Evolutionary conservation across 2,329 filamentous ascomycete genomes (phyloP), one percentile per base, ranked within the genome.

Genomic region (Phialemoniopsis sp.): DNA sequence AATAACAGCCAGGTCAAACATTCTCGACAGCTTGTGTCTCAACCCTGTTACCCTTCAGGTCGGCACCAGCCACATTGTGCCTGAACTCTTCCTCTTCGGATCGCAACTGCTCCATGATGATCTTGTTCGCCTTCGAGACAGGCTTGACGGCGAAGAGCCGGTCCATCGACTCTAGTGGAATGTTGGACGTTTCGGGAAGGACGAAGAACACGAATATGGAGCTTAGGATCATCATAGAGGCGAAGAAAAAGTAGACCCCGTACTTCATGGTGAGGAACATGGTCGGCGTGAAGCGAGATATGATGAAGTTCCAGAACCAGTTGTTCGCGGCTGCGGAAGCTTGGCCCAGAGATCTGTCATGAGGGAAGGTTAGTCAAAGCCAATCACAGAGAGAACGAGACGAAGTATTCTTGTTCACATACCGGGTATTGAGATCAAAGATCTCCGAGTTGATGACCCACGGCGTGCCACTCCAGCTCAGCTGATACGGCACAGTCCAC

Each of bases 261-360:
- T 76, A 84, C 13, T 64, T 62, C 68, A 76, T 73, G 8, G 64
- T 59, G 16, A 64, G 54, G 47, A 80, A 76, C 78, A 85, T 85
- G 46, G 82, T 76, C 18, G 74, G 79, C 0, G 79, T 86, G 64
- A 83, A 86, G 10, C 81, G 71, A 1, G 72, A 73, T 47, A 87
- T 75, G 54, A 87, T 70, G 57, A 87, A 86, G 58, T 86, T 87
- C 67, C 68, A 83, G 52, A 83, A 72, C 84, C 84, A 88, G 59
- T 88, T 87, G 60, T 76, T 83, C 3, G 78, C 78, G 0, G 83
- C 78, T 1, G 85, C 85, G 29, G 73, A 83, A 9, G 85, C 84
- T 54, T 89, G 85, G 2, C 83, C 85, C 1, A 89, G 70, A 10
- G 21, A 26, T n/a, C n/a, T n/a, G n/a, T n/a, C n/a, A n/a, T n/a